Evolutionary conservation across 306 rosid genomes (phyloP).

Genomic region (Vigna trinervia): DNA sequence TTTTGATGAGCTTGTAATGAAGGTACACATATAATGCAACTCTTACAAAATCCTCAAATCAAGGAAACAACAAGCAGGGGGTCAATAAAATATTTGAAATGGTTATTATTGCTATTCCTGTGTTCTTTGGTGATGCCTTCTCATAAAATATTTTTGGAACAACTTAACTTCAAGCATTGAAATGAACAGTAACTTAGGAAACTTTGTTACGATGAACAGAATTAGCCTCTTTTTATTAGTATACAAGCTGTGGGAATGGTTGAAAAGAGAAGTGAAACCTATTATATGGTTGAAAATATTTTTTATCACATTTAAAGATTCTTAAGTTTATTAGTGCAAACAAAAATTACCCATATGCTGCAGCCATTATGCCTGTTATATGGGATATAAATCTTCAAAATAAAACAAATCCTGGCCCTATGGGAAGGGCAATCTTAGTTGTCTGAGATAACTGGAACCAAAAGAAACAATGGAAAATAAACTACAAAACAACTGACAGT

Average conservation of each 20-base stretch:
- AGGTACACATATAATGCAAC: slow-evolving; percentile 56
- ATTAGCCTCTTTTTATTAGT: not conserved
- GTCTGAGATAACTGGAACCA: not conserved
- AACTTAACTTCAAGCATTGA: not conserved
- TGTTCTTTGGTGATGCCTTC: not conserved
- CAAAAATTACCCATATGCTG: not conserved
- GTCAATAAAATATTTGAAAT: not conserved
- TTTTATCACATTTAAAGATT: not conserved
- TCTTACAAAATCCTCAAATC: not conserved
- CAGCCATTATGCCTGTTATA: not conserved
- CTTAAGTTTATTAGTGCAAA: not conserved
- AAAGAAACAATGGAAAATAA: not conserved
- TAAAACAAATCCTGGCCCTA: not conserved
- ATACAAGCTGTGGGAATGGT: slow-evolving; percentile 6
- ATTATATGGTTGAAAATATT: not conserved
- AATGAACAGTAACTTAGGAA: not conserved
- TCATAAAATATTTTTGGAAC: not conserved
- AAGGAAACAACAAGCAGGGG: not conserved
- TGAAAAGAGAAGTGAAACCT: not conserved
- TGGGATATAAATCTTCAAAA: not conserved
- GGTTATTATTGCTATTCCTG: slow-evolving; percentile 2
- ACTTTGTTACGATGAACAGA: not conserved
- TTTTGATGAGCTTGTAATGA: slow-evolving; percentile 80
- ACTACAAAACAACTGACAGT: not conserved
- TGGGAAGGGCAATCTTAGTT: not conserved